Conservation (phyloP, 2,329 filamentous ascomycete genomes). For the Fusarium nodosum region DNA sequence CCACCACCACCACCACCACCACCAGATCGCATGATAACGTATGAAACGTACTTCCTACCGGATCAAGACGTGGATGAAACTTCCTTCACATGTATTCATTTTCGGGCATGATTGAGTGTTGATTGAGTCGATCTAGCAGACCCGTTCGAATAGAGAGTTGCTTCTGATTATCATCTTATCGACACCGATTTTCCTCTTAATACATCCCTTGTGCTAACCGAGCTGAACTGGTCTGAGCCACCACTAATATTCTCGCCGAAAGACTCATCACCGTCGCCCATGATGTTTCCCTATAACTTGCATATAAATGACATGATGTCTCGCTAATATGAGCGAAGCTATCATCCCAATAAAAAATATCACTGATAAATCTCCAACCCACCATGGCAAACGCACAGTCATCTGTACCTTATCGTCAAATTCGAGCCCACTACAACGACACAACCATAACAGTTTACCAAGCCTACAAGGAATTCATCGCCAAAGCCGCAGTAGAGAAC, state of each 20-base stretch:
- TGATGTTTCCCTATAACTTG: neutral
- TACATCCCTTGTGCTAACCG: neutral
- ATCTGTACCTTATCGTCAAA: conserved; percentile 60
- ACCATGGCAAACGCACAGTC: conserved; percentile 36
- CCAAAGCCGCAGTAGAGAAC: conserved; percentile 62
- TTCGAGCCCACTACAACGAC: conserved; percentile 65
- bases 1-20: no score
- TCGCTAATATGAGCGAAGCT: no score
- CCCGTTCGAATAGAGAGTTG: neutral
- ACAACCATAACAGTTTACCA: conserved; percentile 72
- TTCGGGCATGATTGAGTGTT: no score
- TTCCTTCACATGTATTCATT: neutral
- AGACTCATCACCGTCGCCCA: conserved; percentile 28
- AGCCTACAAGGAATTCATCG: conserved; percentile 69
- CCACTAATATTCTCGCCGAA: conserved; percentile 31
- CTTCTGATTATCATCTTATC: neutral
- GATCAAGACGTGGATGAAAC: neutral
- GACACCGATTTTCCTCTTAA: neutral
- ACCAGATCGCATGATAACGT: conserved; percentile 2
- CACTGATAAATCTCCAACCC: neutral
- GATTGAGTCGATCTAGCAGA: neutral
- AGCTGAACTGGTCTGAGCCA: conserved; percentile 16
- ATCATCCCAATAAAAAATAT: neutral
- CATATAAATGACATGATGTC: neutral
- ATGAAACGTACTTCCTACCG: neutral